Evolutionary conservation across 345 rosid species (phyloP).

Genomic region (Populus deltoides): DNA sequence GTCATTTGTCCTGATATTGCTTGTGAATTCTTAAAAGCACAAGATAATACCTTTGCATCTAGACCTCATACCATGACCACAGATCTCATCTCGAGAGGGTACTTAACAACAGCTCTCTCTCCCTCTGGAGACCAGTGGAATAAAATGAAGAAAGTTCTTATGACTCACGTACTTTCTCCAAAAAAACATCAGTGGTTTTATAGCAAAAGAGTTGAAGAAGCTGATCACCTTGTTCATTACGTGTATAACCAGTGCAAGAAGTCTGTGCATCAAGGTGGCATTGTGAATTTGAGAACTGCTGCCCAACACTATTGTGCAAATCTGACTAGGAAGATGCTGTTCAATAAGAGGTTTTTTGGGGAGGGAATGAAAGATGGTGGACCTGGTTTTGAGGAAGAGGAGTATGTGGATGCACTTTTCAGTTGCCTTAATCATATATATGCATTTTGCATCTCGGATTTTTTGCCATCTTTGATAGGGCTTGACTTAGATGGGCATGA

Average conservation of each 20-base stretch:
- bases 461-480: constrained; percentile 34
- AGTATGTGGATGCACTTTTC: constrained; percentile 46
- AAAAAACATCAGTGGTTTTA: constrained; percentile 16
- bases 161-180: constrained; percentile 20
- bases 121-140: constrained; percentile 48
- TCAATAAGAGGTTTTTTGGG: constrained; percentile 25
- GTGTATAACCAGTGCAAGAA: too few species aligned
- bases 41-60: constrained; percentile 40
- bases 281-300: too few species aligned
- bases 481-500: too few species aligned
- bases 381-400: constrained; percentile 25
- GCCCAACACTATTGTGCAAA: constrained; percentile 8
- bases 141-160: constrained; percentile 42
- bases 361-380: constrained; percentile 19
- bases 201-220: constrained; percentile 31
- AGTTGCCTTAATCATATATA: constrained; percentile 24
- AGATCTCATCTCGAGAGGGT: constrained; percentile 23
- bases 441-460: constrained; percentile 50
- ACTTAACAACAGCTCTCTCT: constrained; percentile 23
- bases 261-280: too few species aligned
- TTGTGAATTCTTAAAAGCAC: constrained; percentile 34
- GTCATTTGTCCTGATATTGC: constrained; percentile 42
- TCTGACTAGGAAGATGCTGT: constrained; percentile 22
- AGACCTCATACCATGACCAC: constrained; percentile 37
- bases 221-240: too few species aligned